Conservation (phyloP, 805 yeast species). For the Candida ascalaphidarum region DNA sequence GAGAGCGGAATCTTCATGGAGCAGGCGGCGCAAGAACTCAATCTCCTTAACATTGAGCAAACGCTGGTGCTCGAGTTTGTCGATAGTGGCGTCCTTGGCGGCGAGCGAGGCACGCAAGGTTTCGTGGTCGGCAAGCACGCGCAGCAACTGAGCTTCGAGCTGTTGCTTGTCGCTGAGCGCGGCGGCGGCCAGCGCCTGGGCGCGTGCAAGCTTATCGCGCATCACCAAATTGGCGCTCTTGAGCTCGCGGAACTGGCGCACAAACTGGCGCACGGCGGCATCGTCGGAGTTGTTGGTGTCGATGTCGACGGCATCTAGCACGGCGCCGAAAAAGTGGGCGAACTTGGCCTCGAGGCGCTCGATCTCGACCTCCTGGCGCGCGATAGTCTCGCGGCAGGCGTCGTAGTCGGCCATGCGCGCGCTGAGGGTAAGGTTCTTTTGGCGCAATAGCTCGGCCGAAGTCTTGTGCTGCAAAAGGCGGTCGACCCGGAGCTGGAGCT, state of each 20-base stretch:
- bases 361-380: slow-evolving; percentile 43
- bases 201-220: slow-evolving; percentile 35
- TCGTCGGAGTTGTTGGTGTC: slow-evolving; percentile 3
- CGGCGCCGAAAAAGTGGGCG: slow-evolving; percentile 37
- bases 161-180: slow-evolving; percentile 29
- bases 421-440: slow-evolving; percentile 39
- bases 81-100: slow-evolving; percentile 10
- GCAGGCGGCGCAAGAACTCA: slow-evolving; percentile 45
- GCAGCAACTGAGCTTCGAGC: slow-evolving; percentile 2
- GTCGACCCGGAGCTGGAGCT: slow-evolving; percentile 45
- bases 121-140: slow-evolving; percentile 4
- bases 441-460: slow-evolving; percentile 44
- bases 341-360: slow-evolving; percentile 38
- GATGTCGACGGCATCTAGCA: slow-evolving; percentile 22
- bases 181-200: too few relatives aligned
- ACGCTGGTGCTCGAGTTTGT: slow-evolving; percentile 42
- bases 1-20: too few relatives aligned
- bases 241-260: slow-evolving; percentile 27
- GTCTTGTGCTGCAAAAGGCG: slow-evolving; percentile 40
- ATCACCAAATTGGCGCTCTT: slow-evolving; percentile 22
- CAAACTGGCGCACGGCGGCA: slow-evolving; percentile 8
- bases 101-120: slow-evolving; percentile 6
- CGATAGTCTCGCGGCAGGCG: slow-evolving; percentile 33
- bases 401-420: slow-evolving; percentile 31
- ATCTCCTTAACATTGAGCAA: slow-evolving; percentile 50